phyloP scores from a whole-genome alignment of 2,329 filamentous ascomycete species.

The Colletotrichum noveboracense region DNA sequence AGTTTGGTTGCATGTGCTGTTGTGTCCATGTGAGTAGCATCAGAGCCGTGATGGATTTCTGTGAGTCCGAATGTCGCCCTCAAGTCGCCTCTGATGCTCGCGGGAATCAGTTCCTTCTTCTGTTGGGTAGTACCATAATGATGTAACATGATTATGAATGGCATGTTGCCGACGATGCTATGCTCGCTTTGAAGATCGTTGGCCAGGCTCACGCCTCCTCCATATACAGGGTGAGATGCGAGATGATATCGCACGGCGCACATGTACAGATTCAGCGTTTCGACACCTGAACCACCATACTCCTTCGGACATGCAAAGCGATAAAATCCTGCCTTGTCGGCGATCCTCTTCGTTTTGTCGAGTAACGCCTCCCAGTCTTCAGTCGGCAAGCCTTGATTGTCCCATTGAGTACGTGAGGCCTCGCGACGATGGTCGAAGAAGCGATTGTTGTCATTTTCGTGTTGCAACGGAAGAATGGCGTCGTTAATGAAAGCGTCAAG shows the following conservation, averaged over 20 bases:
- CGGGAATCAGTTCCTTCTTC: not conserved
- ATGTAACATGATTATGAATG: not conserved
- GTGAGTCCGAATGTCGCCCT: not conserved
- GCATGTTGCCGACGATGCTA: not conserved
- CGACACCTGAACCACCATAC: not conserved
- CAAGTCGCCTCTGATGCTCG: not conserved
- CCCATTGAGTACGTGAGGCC: not conserved
- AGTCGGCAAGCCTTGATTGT: not conserved
- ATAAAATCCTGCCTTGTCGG: not conserved
- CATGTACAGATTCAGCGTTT: not conserved
- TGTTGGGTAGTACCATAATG: not conserved
- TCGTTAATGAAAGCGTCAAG: not conserved
- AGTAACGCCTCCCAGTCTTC: not conserved
- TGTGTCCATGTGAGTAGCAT: not conserved
- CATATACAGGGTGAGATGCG: not conserved
- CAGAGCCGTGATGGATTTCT: not conserved
- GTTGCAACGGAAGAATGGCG: not conserved
- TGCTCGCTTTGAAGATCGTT: not conserved
- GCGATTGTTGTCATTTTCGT: not conserved
- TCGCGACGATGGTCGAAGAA: not conserved
- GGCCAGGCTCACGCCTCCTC: not conserved
- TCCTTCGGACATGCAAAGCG: not conserved
- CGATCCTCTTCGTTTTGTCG: not conserved
- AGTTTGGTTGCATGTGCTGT: not conserved
- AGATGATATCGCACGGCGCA: not conserved